Conservation (phyloP, 2,329 filamentous ascomycete species). For the Neophaeococcomyces mojaviensis region DNA sequence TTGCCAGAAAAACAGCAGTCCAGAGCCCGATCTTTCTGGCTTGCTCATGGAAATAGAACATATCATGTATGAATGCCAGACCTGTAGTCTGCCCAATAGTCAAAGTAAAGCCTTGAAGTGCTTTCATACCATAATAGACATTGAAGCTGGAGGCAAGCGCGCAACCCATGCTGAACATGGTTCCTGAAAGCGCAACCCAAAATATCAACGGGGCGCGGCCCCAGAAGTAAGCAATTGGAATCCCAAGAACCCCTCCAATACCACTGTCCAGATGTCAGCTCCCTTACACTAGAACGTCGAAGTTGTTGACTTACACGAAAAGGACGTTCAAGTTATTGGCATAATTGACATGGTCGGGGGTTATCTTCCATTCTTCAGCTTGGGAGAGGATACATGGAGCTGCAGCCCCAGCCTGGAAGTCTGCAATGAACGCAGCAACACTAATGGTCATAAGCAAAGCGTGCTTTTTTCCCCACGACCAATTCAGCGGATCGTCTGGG, state of each 20-base stretch:
- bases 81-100: slow-evolving; percentile 36
- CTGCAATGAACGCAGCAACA: slow-evolving; percentile 32
- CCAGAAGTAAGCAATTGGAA: slow-evolving; percentile 35
- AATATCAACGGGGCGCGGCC: slow-evolving; percentile 39
- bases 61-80: slow-evolving; percentile 38
- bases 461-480: slow-evolving; percentile 29
- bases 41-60: slow-evolving; percentile 36
- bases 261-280: slow-evolving; percentile 23
- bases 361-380: slow-evolving; percentile 32
- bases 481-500: slow-evolving; percentile 35
- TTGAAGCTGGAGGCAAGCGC: slow-evolving; percentile 31
- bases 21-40: slow-evolving; percentile 35
- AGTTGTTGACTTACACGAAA: slow-evolving; percentile 35
- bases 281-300: slow-evolving; percentile 13
- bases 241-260: slow-evolving; percentile 30
- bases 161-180: slow-evolving; percentile 34
- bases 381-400: slow-evolving; percentile 35
- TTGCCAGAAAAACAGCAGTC: slow-evolving; percentile 30
- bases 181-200: slow-evolving; percentile 29
- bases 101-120: slow-evolving; percentile 40
- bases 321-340: slow-evolving; percentile 37
- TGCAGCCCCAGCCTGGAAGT: slow-evolving; percentile 37
- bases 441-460: slow-evolving; percentile 33
- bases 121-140: slow-evolving; percentile 35
- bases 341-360: slow-evolving; percentile 33